Evolutionary conservation across 768 basidiomycete genomes (phyloP).

Genomic region (Mycena crocata): DNA sequence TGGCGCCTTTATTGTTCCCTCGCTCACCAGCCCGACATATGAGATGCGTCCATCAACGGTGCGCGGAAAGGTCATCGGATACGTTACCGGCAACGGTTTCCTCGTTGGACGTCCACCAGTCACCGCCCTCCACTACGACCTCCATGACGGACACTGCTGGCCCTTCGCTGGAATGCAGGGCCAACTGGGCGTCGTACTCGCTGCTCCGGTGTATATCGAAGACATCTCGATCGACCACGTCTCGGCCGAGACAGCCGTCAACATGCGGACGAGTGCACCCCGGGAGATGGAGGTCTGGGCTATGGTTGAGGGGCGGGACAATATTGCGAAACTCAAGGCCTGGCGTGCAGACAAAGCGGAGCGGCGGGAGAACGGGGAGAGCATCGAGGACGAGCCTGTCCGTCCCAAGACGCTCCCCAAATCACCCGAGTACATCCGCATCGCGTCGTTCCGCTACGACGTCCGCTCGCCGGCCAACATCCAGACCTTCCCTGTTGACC

Average conservation of each 20-base stretch:
- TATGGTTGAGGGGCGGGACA: constrained; percentile 82
- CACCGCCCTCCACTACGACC: constrained; percentile 88
- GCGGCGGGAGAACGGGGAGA: constrained; percentile 46
- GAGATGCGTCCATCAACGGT: constrained; percentile 69
- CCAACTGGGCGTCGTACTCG: constrained; percentile 85
- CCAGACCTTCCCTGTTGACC: constrained; percentile 83
- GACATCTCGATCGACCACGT: constrained; percentile 92
- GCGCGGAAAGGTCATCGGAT: constrained; percentile 59
- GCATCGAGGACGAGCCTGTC: constrained; percentile 45
- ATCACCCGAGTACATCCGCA: constrained; percentile 64
- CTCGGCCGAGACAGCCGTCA: constrained; percentile 82
- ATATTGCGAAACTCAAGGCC: constrained; percentile 67
- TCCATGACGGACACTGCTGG: constrained; percentile 91
- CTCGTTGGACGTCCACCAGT: constrained; percentile 85
- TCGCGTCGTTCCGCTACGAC: constrained; percentile 77
- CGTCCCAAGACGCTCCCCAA: constrained; percentile 63
- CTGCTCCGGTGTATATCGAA: constrained; percentile 77
- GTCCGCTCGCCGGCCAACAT: constrained; percentile 68
- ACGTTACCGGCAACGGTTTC: constrained; percentile 71
- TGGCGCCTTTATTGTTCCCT: constrained; percentile 85
- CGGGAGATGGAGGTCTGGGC: constrained; percentile 93
- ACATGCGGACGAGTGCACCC: constrained; percentile 80
- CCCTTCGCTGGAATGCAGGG: constrained; percentile 85
- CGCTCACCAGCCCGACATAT: constrained; percentile 84
- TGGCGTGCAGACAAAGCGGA: constrained; percentile 63